A percentile compares a stretch with the other conserved stretches of the same genome.
phyloP scores from a whole-genome alignment of 257 asterid species.

The Pogostemon cablin region DNA sequence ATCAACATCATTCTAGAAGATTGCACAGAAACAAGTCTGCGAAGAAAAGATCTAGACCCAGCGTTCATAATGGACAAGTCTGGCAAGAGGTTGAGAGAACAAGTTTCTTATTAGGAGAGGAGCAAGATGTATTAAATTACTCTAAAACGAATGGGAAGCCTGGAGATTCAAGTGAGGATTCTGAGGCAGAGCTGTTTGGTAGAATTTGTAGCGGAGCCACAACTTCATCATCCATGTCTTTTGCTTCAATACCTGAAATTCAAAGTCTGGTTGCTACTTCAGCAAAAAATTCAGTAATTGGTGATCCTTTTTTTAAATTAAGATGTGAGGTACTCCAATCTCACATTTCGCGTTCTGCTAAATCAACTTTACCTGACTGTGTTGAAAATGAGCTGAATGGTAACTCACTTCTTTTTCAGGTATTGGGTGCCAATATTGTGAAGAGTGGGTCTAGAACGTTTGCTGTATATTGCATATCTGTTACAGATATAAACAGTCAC shows the following conservation, averaged over 20 bases:
- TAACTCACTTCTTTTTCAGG: conserved; percentile 54
- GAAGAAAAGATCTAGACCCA: conserved; percentile 66
- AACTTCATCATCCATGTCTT: conserved; percentile 71
- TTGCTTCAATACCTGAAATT: conserved; percentile 64
- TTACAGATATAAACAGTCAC: conserved; percentile 73
- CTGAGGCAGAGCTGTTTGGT: conserved; percentile 65
- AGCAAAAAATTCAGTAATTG: conserved; percentile 63
- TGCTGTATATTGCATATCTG: conserved; percentile 85
- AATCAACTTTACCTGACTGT: conserved; percentile 29
- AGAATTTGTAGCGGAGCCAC: conserved; percentile 66
- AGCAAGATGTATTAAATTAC: conserved; percentile 60
- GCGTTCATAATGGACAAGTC: conserved; percentile 54
- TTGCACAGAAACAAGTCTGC: conserved; percentile 53
- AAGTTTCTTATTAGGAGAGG: conserved; percentile 75
- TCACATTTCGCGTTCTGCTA: conserved; percentile 28
- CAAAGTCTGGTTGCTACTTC: conserved; percentile 57
- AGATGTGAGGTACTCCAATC: conserved; percentile 82
- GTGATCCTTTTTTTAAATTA: conserved; percentile 69
- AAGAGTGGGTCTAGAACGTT: conserved; percentile 91
- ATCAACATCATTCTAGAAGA: conserved; percentile 50
- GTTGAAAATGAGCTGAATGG: conserved; percentile 29
- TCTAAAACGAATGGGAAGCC: conserved; percentile 46
- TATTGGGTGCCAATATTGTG: conserved; percentile 83
- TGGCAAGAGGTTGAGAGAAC: conserved; percentile 92
- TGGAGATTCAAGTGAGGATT: conserved; percentile 77